Evolutionary conservation across 345 rosid species (phyloP), one percentile per base, ranked within the genome.

Genomic region (Sonneratia alba): DNA sequence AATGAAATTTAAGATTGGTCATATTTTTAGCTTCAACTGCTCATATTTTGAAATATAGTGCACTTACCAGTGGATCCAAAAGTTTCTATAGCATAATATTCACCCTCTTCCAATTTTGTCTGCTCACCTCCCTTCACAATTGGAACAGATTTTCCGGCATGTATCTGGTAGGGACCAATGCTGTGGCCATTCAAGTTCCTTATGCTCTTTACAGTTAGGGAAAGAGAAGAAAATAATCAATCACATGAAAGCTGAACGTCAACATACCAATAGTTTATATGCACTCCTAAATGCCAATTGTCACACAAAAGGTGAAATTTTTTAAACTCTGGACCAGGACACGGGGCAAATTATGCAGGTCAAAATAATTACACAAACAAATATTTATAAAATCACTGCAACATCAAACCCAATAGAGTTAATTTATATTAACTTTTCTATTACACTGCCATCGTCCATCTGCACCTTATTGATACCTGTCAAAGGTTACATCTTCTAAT

Each of bases 41-140:
- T 42, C 36, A 66, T 47, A 70, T 66, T 67, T 45, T 36, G 56
- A 69, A 34, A 62, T 11, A 4, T 34, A 27, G 37, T 19, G 37
- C 12, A 34, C 68, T 77, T 81, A 95, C 98, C 99, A 56, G 98
- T 89, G 24, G 98, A 95, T 72, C 84, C 98, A 74, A 91, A 95
- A 73, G 98, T 92, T 85, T 95, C 98, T 37, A 91, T 91, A 66
- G 97, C 99, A 40, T 81, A 92, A 81, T 89, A 88, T 85, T 91
- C 97, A 24, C 99, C 97, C 85, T 95, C 98, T 83, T 95, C 98
- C 99, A 92, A 90, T 78, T 92, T 95, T 65, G 94, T 92, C 79
- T 92, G 98, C 85, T 90, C 97, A 40, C 99, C 99, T 71, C 98
- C 96, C 83, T 92, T 95, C 61, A 92, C 96, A 37, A 89, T 87